These are phyloP conservation scores for Fusarium buxicola DNA, from an alignment of 2,329 filamentous ascomycete species.

Conservation along the genomic window DNA sequence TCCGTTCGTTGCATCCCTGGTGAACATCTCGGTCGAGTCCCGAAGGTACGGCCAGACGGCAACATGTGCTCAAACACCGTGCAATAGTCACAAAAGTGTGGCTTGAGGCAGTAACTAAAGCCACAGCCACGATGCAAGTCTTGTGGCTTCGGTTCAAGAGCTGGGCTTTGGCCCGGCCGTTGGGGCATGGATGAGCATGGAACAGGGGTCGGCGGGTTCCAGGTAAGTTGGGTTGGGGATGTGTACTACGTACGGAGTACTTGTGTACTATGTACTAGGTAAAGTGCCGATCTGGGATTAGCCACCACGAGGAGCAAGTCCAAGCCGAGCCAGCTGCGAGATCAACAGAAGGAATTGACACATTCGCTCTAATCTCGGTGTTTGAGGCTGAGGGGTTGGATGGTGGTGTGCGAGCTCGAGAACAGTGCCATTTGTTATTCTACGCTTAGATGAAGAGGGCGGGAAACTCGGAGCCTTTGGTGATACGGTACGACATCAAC, in stretches of 20 bases:
- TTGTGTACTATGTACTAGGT: background rate
- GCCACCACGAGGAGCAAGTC: too few relatives aligned
- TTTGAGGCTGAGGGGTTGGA: constrained; percentile 2
- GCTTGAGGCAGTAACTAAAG: constrained; percentile 8
- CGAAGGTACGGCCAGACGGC: constrained; percentile 39
- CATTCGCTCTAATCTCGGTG: constrained; percentile 37
- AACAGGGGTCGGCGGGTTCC: constrained; percentile 33
- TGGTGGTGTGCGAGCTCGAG: background rate
- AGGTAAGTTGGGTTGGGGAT: constrained; percentile 31
- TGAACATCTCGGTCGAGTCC: constrained; percentile 42
- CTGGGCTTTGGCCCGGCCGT: constrained; percentile 39
- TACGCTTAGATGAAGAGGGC: constrained; percentile 5
- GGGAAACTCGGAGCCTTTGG: background rate
- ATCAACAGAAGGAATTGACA: background rate
- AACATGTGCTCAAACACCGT: background rate
- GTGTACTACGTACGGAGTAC: constrained; percentile 1
- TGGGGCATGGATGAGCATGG: constrained; percentile 39
- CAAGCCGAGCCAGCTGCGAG: background rate
- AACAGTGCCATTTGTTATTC: constrained; percentile 5
- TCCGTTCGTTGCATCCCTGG: constrained; percentile 26
- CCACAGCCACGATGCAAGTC: constrained; percentile 17
- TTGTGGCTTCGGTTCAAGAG: constrained; percentile 44
- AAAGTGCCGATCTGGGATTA: too few relatives aligned
- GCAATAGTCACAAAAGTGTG: constrained; percentile 7
- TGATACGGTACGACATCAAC: background rate